Percentiles rank a stretch among this genome's conserved stretches.
These are phyloP conservation scores for Amoebophrya sp. DNA, from an alignment of 169 alveolate genomes.

Conservation along the genomic window DNA sequence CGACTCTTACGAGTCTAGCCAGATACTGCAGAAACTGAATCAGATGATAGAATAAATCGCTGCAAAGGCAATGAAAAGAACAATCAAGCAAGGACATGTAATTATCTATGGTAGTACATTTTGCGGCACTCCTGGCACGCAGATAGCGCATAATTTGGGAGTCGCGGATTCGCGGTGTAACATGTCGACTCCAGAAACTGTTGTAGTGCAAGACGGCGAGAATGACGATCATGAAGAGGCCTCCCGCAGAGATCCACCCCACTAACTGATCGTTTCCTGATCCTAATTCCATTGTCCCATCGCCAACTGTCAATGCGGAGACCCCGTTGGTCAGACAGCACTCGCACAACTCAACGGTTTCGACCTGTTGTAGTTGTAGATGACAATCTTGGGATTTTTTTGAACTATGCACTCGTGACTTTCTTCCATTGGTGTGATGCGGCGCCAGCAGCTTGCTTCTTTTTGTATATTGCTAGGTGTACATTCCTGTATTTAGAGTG, in stretches of 20 bases:
- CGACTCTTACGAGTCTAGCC: too few relatives aligned
- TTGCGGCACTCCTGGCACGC: background rate
- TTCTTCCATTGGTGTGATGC: too few relatives aligned
- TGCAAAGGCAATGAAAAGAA: too few relatives aligned
- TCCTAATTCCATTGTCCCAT: background rate
- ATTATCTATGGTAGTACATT: background rate
- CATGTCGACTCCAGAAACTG: background rate
- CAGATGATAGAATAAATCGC: too few relatives aligned
- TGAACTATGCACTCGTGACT: too few relatives aligned
- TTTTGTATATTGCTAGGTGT: too few relatives aligned
- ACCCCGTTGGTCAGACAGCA: background rate
- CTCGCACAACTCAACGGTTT: background rate
- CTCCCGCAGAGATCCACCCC: background rate
- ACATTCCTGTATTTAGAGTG: too few relatives aligned
- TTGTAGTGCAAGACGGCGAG: background rate
- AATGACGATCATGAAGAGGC: background rate
- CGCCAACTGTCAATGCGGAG: background rate
- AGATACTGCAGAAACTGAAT: too few relatives aligned
- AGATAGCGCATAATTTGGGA: background rate
- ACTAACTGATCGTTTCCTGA: background rate
- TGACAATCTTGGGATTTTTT: too few relatives aligned
- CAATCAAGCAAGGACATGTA: too few relatives aligned
- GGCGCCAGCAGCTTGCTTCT: too few relatives aligned
- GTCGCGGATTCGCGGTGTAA: background rate
- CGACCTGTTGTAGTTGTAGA: too few relatives aligned